phyloP scores from a whole-genome alignment of 2,329 filamentous ascomycete genomes.

The Aureobasidium melanogenum region DNA sequence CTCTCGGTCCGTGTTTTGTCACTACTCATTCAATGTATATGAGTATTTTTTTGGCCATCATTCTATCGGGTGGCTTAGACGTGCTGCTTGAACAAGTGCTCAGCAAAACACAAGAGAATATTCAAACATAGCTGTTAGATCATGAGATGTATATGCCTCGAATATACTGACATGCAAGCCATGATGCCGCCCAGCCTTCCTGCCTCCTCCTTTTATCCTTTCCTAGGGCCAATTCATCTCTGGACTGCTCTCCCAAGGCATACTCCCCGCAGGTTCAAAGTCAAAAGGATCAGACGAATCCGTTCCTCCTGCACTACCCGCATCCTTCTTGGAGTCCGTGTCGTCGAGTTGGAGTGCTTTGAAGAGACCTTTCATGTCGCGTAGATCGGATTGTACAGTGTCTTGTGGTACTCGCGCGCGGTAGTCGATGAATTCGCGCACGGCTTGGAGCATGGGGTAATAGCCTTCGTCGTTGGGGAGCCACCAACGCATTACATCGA shows the following conservation, averaged over 20 bases:
- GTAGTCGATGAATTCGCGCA: slow-evolving; percentile 62
- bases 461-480: slow-evolving; percentile 72
- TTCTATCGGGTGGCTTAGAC: not conserved
- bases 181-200: no score
- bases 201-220: no score
- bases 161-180: not conserved
- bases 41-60: not conserved
- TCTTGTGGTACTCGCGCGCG: slow-evolving; percentile 21
- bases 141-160: not conserved
- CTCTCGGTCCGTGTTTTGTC: no score
- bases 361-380: slow-evolving; percentile 31
- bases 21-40: no score
- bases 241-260: slow-evolving; percentile 14
- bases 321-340: slow-evolving; percentile 13
- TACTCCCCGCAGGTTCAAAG: not conserved
- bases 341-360: slow-evolving; percentile 28
- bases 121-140: not conserved
- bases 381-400: slow-evolving; percentile 18
- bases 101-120: no score
- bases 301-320: slow-evolving; percentile 16
- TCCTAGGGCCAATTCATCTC: slow-evolving; percentile 13
- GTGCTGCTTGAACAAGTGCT: not conserved
- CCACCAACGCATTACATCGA: slow-evolving; percentile 78
- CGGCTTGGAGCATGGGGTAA: slow-evolving; percentile 61
- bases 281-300: slow-evolving; percentile 16